Base-by-base conservation (phyloP, 352 stramenopile species). In the Globisporangium cederbergense region DNA sequence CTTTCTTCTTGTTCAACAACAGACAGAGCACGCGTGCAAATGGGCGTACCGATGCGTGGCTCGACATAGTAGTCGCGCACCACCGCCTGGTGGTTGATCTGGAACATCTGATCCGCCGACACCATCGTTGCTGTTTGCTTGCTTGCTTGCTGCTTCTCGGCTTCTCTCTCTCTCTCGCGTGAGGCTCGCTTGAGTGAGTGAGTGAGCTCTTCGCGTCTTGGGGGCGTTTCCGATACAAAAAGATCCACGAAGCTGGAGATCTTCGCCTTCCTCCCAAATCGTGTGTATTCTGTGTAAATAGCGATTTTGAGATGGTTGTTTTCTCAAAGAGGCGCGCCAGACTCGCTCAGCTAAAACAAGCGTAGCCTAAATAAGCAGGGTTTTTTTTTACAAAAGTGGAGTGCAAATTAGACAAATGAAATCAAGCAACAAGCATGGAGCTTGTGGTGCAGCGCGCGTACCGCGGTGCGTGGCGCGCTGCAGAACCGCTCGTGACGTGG, bases 1-100 rank as follows among this genome's bases (percentile, higher is more conserved):
- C 20, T 6, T 22, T 51, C 14, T n/a, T 20, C 30, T 18, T n/a
- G 32, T 34, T 40, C 30, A 50, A 25, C 7, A 3, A 30, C 2
- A 51, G 18, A 51, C 30, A 51, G n/a, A 42, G 34, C 40, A 52
- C 13, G 11, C 20, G 20, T 57, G 53, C n/a, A 32, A 18, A 8
- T 14, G 13, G 13, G 76, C 76, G 67, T 68, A 94, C 86, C 86
- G 47, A 94, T 88, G 60, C 86, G 80, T 22, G 86, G 86, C 71
- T 94, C 86, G 47, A 94, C 86, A 68, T 89, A 93, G 73, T 94
- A 94, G 74, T 94, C 86, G 54, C 86, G 83, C 68, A 94, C 86
- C 45, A 94, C 86, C 22, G 86, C 86, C 64, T 88, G 77, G 46
- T 83, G 77, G 71, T 94, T 91, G 57, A 73, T 66, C 64, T 87